A percentile compares a stretch with the other conserved stretches of the same genome.
These are phyloP conservation scores for Didymella pinodella DNA, from an alignment of 2,329 filamentous ascomycete species.

Conservation along the genomic window DNA sequence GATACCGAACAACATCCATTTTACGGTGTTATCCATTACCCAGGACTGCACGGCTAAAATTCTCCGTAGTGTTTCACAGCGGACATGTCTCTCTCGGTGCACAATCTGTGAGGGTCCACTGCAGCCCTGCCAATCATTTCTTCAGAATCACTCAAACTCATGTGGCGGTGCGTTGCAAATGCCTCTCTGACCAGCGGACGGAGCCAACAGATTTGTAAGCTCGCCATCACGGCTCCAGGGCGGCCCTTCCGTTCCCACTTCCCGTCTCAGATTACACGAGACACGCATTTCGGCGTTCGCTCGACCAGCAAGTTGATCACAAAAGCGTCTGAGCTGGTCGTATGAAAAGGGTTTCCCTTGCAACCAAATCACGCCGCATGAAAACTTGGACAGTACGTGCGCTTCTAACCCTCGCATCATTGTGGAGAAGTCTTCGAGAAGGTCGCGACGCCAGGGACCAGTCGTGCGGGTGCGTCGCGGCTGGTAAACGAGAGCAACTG, in stretches of 20 bases:
- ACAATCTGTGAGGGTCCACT: constrained; percentile 18
- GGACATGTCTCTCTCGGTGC: constrained; percentile 4
- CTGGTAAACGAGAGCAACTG: constrained; percentile 42
- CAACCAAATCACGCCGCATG: constrained; percentile 34
- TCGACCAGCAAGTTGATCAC: constrained; percentile 20
- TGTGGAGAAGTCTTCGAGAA: constrained; percentile 46
- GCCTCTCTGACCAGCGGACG: constrained; percentile 25
- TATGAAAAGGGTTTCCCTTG: constrained; percentile 33
- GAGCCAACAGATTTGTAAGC: constrained; percentile 26
- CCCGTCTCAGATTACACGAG: constrained; percentile 42
- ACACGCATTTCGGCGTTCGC: constrained; percentile 30
- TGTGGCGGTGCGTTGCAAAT: constrained; percentile 35
- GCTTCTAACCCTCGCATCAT: constrained; percentile 32
- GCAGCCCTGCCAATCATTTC: constrained; percentile 9
- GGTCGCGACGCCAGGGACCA: constrained; percentile 42
- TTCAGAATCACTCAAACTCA: constrained; percentile 13
- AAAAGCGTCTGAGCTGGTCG: constrained; percentile 31
- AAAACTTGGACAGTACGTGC: constrained; percentile 29
- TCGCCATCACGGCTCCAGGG: constrained; percentile 43
- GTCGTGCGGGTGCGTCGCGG: constrained; percentile 37
- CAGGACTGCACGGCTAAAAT: constrained; percentile 20
- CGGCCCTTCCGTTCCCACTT: constrained; percentile 46
- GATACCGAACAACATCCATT: constrained; percentile 7
- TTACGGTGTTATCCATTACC: constrained; percentile 8
- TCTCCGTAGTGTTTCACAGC: constrained; percentile 21